Evolutionary conservation across 805 yeast species (phyloP).

Genomic region (Saturnispora bothae): DNA sequence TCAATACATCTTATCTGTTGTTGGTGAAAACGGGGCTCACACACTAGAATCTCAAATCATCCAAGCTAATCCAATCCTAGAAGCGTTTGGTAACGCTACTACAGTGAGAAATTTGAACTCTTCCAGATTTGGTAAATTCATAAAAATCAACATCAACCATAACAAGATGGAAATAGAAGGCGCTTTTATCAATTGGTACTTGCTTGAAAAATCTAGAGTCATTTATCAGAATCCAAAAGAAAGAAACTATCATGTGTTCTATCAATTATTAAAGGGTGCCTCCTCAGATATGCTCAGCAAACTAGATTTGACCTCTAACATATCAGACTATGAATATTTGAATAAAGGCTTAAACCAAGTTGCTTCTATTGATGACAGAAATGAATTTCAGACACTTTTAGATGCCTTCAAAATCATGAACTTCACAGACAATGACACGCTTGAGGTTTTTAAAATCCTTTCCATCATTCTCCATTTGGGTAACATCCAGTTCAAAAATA

Average conservation of each 20-base stretch:
- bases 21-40: slow-evolving; percentile 28
- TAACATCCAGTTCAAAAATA: slow-evolving; percentile 59
- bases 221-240: slow-evolving; percentile 64
- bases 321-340: slow-evolving; percentile 47
- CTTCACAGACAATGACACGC: slow-evolving; percentile 42
- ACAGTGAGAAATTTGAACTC: slow-evolving; percentile 90
- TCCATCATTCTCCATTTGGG: slow-evolving; percentile 81
- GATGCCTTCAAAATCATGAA: slow-evolving; percentile 70
- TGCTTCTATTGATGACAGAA: slow-evolving; percentile 67
- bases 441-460: slow-evolving; percentile 51
- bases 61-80: slow-evolving; percentile 91
- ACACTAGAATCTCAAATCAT: slow-evolving; percentile 75
- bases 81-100: slow-evolving; percentile 94
- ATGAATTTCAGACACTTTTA: slow-evolving; percentile 52
- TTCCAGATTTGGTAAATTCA: slow-evolving; percentile 93
- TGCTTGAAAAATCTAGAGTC: slow-evolving; percentile 88
- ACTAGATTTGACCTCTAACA: slow-evolving; percentile 31
- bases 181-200: slow-evolving; percentile 90
- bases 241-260: slow-evolving; percentile 89
- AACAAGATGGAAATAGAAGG: slow-evolving; percentile 59
- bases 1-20: slow-evolving; percentile 77
- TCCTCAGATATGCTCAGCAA: slow-evolving; percentile 37
- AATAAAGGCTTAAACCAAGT: slow-evolving; percentile 39
- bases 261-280: slow-evolving; percentile 70
- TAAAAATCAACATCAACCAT: slow-evolving; percentile 55